phyloP scores from a whole-genome alignment of 441 rosid species.

The Sinapis alba region DNA sequence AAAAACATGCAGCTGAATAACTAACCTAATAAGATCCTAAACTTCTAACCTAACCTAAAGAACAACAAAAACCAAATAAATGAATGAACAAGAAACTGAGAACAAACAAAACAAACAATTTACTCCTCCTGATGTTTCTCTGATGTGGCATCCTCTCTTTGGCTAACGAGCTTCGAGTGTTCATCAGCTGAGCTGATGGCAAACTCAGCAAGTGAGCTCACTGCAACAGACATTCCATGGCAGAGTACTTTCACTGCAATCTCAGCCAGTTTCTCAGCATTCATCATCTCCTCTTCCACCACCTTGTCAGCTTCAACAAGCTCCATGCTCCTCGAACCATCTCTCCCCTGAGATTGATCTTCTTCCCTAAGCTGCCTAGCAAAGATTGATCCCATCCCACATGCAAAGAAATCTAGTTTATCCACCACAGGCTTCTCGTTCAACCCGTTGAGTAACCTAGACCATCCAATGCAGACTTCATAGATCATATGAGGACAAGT shows the following conservation, averaged over 20 bases:
- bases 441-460: slow-evolving; percentile 61
- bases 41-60: not conserved
- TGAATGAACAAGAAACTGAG: slow-evolving; percentile 1
- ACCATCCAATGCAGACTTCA: slow-evolving; percentile 81
- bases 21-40: slow-evolving; percentile 6
- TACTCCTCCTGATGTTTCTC: not conserved
- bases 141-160: slow-evolving; percentile 45
- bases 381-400: slow-evolving; percentile 86
- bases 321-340: slow-evolving; percentile 58
- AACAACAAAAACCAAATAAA: not conserved
- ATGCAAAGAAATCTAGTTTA: slow-evolving; percentile 83
- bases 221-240: slow-evolving; percentile 91
- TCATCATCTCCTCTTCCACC: slow-evolving; percentile 56
- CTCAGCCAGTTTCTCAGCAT: slow-evolving; percentile 72
- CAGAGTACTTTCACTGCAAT: slow-evolving; percentile 73
- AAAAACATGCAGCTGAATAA: too few species aligned
- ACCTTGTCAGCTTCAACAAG: slow-evolving; percentile 56
- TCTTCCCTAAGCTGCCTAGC: slow-evolving; percentile 71
- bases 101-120: too few species aligned
- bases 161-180: slow-evolving; percentile 54
- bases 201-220: slow-evolving; percentile 74
- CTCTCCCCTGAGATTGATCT: slow-evolving; percentile 42
- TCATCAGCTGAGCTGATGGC: slow-evolving; percentile 62
- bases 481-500: slow-evolving; percentile 62
- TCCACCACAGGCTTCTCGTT: slow-evolving; percentile 72